phyloP scores from a whole-genome alignment of 2,329 filamentous ascomycete genomes.

The Grosmannia penicillata region DNA sequence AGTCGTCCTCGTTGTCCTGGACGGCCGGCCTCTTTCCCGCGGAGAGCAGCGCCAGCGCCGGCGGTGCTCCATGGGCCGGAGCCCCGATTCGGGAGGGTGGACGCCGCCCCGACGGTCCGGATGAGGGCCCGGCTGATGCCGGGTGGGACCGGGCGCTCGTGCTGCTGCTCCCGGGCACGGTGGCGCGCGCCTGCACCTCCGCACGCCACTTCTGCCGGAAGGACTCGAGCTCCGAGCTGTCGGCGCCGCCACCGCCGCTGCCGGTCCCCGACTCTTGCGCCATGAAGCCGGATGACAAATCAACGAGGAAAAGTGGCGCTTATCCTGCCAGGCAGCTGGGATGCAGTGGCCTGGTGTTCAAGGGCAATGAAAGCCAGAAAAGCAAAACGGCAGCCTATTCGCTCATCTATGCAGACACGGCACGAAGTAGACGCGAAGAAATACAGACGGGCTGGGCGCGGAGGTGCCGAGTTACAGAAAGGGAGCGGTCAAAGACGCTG shows the following conservation, averaged over 20 bases:
- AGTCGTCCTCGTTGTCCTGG: constrained; percentile 22
- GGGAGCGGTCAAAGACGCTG: not conserved
- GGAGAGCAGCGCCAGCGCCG: constrained; percentile 5
- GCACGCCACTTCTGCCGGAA: constrained; percentile 80
- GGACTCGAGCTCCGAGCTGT: constrained; percentile 61
- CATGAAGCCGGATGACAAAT: constrained; percentile 2
- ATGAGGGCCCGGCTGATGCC: not conserved
- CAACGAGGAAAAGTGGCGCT: not conserved
- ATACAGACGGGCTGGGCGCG: no score
- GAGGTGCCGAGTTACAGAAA: no score
- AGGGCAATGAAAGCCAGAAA: no score
- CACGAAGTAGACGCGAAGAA: no score
- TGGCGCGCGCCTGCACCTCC: constrained; percentile 44
- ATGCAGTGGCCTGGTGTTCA: no score
- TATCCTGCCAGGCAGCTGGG: no score
- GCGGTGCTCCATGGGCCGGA: no score
- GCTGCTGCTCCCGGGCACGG: constrained; percentile 6
- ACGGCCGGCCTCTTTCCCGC: constrained; percentile 12
- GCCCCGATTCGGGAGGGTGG: constrained; percentile 5
- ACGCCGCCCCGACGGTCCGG: constrained; percentile 3
- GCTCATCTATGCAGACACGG: no score
- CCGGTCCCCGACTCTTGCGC: constrained; percentile 2
- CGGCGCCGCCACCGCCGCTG: not conserved
- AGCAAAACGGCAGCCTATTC: no score
- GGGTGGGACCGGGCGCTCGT: no score